Base-by-base conservation (phyloP, 768 basidiomycete species). In the Boletus sp. region DNA sequence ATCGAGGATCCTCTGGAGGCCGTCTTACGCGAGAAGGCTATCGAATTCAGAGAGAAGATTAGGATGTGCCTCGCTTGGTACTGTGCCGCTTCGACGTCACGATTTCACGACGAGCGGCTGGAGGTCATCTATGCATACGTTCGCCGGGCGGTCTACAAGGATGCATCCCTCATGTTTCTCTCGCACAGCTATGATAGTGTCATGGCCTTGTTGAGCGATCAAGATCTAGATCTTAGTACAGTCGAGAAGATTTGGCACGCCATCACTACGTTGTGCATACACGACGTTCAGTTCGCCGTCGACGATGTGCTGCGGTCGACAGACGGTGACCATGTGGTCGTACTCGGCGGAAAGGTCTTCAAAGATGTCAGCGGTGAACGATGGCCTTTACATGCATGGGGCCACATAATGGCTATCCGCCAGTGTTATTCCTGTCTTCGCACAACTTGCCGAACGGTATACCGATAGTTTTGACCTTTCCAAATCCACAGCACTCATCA, bases 321-420 rank as follows among this genome's bases (percentile, higher is more conserved):
- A 10, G 57, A 61, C 5, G 66, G 62, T 19, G 72, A 72, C 14
- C 65, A 66, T 29, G 54, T 73, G 15, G 46, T 60, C n/a, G 57
- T 72, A 19, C 64, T 72, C 17, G 72, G 70, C 4, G 72, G 69
- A 19, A 69, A 64, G 42, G 64, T 73, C n/a, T 73, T 69, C 55
- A 72, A 71, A 35, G 50, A 65, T 41, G 11, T 53, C 35, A 66
- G 69, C 32, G 58, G 58, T n/a, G 57, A 58, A 50, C 46, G 57
- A 25, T 70, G 66, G 66, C 69, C 73, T 29, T 63, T 74, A 47
- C 72, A 69, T 35, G 72, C 68, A 7, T 73, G 72, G 72, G 70
- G 71, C 7, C 72, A 73, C 35, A 60, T 72, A 59, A 65, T 59
- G 40, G 66, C 65, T 30, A 49, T 72, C 30, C 58, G 62, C 34